These are phyloP conservation scores for Musa itinerans DNA, from an alignment of 176 grass and related monocot species.

Conservation along the genomic window DNA sequence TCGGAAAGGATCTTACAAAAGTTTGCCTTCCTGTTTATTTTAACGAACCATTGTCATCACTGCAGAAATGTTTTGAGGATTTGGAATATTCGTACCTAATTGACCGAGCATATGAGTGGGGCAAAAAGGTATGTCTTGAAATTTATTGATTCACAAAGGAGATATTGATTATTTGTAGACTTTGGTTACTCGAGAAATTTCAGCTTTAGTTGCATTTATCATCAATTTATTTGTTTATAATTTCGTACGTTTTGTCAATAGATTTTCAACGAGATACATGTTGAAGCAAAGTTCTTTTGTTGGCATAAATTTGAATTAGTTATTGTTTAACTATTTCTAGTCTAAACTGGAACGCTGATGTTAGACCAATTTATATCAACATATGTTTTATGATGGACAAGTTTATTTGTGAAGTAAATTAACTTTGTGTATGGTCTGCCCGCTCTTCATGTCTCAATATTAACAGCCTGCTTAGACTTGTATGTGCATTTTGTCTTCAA, in stretches of 20 bases:
- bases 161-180: not conserved
- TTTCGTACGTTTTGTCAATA: not conserved
- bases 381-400: too few species aligned
- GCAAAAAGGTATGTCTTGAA: conserved; percentile 55
- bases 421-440: too few species aligned
- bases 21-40: conserved; percentile 98
- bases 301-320: not conserved
- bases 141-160: not conserved
- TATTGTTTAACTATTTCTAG: too few species aligned
- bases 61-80: conserved; percentile 98
- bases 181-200: not conserved
- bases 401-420: too few species aligned
- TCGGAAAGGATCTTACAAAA: conserved; percentile 98
- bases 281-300: not conserved
- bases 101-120: conserved; percentile 93
- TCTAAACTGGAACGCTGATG: too few species aligned
- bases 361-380: too few species aligned
- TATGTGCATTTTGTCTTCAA: too few species aligned
- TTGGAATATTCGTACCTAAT: conserved; percentile 97
- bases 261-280: not conserved
- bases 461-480: too few species aligned
- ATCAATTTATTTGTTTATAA: not conserved
- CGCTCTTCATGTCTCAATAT: too few species aligned
- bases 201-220: not conserved
- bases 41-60: conserved; percentile 79